Percentiles rank a stretch among this genome's conserved stretches.
Evolutionary conservation across 352 stramenopile genomes (phyloP).

Genomic region (Globisporangium irregulare): DNA sequence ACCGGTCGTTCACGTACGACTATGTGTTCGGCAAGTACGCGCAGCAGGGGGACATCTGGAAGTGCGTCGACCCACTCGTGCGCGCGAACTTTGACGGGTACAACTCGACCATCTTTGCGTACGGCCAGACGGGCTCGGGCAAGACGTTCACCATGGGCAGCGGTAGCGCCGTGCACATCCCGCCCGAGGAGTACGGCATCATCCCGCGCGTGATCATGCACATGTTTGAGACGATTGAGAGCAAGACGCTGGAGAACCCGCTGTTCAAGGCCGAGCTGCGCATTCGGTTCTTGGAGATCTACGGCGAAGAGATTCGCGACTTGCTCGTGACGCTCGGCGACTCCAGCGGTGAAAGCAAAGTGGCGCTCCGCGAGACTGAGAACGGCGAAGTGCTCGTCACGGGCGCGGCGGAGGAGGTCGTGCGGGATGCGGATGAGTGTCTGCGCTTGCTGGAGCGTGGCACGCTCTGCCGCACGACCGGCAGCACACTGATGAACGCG

Average conservation of each 20-base stretch:
- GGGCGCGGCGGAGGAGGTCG: constrained; percentile 72
- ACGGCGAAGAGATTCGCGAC: constrained; percentile 89
- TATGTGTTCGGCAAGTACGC: constrained; percentile 86
- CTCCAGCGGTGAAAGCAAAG: constrained; percentile 55
- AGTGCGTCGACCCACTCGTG: constrained; percentile 79
- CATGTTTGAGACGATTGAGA: constrained; percentile 81
- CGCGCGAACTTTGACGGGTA: constrained; percentile 85
- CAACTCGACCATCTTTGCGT: constrained; percentile 89
- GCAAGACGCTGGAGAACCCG: constrained; percentile 49
- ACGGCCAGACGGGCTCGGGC: constrained; percentile 83
- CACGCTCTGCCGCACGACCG: constrained; percentile 78
- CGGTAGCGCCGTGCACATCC: constrained; percentile 75
- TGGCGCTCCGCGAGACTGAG: constrained; percentile 84
- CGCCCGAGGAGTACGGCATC: constrained; percentile 82
- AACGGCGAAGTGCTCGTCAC: constrained; percentile 78
- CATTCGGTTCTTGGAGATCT: constrained; percentile 91
- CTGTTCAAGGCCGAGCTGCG: constrained; percentile 67
- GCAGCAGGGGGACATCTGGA: constrained; percentile 84
- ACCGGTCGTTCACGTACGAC: constrained; percentile 89
- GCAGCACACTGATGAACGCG: constrained; percentile 92
- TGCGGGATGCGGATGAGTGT: constrained; percentile 70
- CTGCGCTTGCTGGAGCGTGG: constrained; percentile 81
- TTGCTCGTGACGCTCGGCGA: constrained; percentile 78
- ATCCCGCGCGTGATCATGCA: constrained; percentile 82
- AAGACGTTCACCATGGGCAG: constrained; percentile 91